Evolutionary conservation across 345 rosid species (phyloP).

Genomic region (Eucalyptus lansdowneana): DNA sequence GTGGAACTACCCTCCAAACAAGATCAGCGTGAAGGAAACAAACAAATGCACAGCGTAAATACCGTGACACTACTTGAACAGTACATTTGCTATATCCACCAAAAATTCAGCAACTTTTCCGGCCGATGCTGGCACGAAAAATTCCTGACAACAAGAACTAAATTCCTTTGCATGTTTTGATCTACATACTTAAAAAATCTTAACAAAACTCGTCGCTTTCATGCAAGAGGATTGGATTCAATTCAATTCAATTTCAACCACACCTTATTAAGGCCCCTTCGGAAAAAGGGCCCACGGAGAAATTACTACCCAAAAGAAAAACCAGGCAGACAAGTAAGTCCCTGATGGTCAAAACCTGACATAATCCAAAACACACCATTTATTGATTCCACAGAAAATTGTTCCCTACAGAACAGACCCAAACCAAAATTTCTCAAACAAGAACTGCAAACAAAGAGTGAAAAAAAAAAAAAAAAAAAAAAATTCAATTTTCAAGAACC

Average conservation of each 20-base stretch:
- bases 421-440: neutral
- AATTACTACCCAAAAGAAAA: neutral
- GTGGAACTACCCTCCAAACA: neutral
- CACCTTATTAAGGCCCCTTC: neutral
- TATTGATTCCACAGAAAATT: neutral
- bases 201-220: neutral
- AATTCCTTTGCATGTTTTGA: neutral
- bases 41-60: neutral
- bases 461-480: neutral
- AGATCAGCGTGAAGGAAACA: neutral
- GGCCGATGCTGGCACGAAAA: neutral
- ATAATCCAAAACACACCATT: neutral
- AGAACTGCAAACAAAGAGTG: neutral
- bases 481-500: constrained; percentile 16
- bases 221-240: neutral
- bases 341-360: neutral
- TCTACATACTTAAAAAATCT: neutral
- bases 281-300: neutral
- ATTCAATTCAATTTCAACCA: neutral
- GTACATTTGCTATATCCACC: neutral
- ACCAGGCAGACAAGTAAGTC: neutral
- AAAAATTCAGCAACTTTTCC: constrained; percentile 24
- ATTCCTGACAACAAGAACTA: neutral
- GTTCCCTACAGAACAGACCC: neutral
- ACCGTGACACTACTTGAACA: neutral